Base-by-base conservation (phyloP, 2,329 filamentous ascomycete genomes). In the Talaromyces sp. region DNA sequence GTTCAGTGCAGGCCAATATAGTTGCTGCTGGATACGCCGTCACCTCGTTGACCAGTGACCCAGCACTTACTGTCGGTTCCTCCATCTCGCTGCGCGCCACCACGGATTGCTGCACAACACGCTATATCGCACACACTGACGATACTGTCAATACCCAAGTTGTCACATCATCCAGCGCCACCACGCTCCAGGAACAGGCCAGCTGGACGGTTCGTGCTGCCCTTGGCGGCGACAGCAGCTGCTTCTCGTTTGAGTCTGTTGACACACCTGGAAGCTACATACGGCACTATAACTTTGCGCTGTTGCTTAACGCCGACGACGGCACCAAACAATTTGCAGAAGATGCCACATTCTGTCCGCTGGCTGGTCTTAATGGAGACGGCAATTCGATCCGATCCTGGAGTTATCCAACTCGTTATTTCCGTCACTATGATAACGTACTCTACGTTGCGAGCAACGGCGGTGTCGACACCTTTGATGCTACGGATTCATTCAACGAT, bases 181-280 rank as follows among this genome's bases (percentile, higher is more conserved):
- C 50, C 4, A 36, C 47, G 0, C 56, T 61, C 30, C 54, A 61
- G 28, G 5, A 59, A 33, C 55, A 61, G 18, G 60, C 60, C 8
- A 61, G 60, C 31, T 61, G 60, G 60, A 61, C 50, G 6, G 60
- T 61, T 36, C 47, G 47, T 18, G 54, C 60, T 27, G 56, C 55
- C 33, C 60, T 61, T 36, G 60, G 34, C 23, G 44, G 44, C 10
- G 57, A 61, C 34, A 59, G 60, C 50, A 56, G 44, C 10, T 61
- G 60, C 56, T 61, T 58, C 55, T 61, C 60, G 2, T 61, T 61
- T 44, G 60, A 61, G 56, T 61, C 60, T 5, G 60, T 61, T 5
- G 60, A 61, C n/a, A 61, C 56, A 14, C 56, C 60, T 5, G 60
- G 56, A 7, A 61, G 60, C 56, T 61, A 54, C 30, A 61, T 61